phyloP scores from a whole-genome alignment of 2,329 filamentous ascomycete genomes.

The Aspergillus jensenii region DNA sequence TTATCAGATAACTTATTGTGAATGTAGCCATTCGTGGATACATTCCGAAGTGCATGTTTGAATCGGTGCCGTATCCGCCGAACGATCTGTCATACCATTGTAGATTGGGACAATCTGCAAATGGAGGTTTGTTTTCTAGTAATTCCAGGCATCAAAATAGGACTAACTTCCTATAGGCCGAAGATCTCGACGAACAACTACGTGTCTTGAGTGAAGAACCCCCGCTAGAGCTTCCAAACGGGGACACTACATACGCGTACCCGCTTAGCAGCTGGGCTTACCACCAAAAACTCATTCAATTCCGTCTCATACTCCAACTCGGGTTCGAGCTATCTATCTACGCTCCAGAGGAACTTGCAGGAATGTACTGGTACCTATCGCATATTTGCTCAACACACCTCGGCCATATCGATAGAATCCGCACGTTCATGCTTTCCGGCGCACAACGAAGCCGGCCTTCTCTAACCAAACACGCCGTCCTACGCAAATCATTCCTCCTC shows the following conservation, averaged over 20 bases:
- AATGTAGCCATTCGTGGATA: constrained; percentile 72
- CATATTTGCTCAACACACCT: constrained; percentile 68
- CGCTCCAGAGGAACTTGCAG: constrained; percentile 75
- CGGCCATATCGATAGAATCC: constrained; percentile 71
- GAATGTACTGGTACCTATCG: constrained; percentile 90
- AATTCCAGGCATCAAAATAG: neutral
- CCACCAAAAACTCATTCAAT: constrained; percentile 82
- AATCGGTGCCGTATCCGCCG: constrained; percentile 88
- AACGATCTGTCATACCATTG: constrained; percentile 79
- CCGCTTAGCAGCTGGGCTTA: constrained; percentile 87
- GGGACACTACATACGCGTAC: constrained; percentile 63
- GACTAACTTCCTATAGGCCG: constrained; percentile 42
- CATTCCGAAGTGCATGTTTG: constrained; percentile 81
- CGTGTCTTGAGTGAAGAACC: constrained; percentile 62
- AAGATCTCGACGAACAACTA: constrained; percentile 71
- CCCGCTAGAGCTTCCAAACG: constrained; percentile 53
- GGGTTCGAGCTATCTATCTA: constrained; percentile 95
- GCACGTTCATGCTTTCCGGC: constrained; percentile 57
- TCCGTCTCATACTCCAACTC: constrained; percentile 84
- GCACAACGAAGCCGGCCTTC: constrained; percentile 26
- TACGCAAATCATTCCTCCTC: constrained; percentile 47
- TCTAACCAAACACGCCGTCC: constrained; percentile 27
- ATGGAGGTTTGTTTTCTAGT: constrained; percentile 57
- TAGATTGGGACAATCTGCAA: constrained; percentile 82
- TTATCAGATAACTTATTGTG: constrained; percentile 5